Base-by-base conservation (phyloP, 768 basidiomycete species). In the Podaxis sp. region DNA sequence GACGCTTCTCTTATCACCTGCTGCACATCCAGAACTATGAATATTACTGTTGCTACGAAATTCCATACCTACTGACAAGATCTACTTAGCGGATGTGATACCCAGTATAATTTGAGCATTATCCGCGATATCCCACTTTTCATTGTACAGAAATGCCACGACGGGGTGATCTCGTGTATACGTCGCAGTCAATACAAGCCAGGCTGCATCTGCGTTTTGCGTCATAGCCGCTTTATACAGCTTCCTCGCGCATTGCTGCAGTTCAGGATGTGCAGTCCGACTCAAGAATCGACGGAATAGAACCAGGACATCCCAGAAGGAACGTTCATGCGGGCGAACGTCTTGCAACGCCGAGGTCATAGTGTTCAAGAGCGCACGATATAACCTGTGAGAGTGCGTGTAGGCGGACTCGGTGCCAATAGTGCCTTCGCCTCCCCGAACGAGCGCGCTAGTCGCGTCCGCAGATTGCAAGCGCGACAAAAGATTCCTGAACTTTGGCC, bases 281-380 rank as follows among this genome's bases (percentile, higher is more conserved):
- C 87, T 84, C 63, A 98, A 74, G 71, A 97, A 97, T 46, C 92
- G 82, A 59, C 96, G 79, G 66, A 93, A 91, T 1, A 80, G 74
- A 28, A 96, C 65, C 30, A 90, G 79, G 51, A 95, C 85, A 64
- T 96, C 88, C 96, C 96, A 99, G 30, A 87, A 73, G 4, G 87
- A 81, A 4, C 77, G 66, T 57, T 96, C 92, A 63, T 87, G 86
- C 40, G 87, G 80, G 64, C 87, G 86, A 2, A 96, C 91, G 7
- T 84, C 81, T 53, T 77, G 77, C 24, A 86, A 81, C 6, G 89
- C 84, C 6, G 85, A 84, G 0, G 82, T 81, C 83, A 95, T 88
- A 0, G 93, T 91, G 55, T 76, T 80, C 17, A 98, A 69, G 42
- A 96, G 78, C 9, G 94, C 85, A n/a, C 82, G 79, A 72, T 96